phyloP scores from a whole-genome alignment of 306 rosid species.

The Chamaecrista fasciculata region DNA sequence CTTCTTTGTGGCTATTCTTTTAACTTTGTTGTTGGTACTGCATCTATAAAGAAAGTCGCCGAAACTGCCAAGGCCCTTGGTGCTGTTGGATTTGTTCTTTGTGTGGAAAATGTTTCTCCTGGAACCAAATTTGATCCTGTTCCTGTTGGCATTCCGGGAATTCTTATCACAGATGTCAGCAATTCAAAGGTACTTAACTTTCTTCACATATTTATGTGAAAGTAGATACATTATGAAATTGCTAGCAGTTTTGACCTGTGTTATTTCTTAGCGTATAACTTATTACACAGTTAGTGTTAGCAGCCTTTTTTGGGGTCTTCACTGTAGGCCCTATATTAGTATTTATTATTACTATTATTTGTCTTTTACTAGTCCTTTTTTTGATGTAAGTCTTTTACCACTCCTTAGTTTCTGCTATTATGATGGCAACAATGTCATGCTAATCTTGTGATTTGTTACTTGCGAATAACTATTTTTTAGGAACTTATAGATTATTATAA shows the following conservation, averaged over 20 bases:
- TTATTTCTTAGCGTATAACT: not conserved
- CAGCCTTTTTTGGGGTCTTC: not conserved
- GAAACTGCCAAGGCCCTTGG: constrained; percentile 95
- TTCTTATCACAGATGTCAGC: constrained; percentile 74
- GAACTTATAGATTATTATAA: constrained; percentile 90
- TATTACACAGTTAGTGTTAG: not conserved
- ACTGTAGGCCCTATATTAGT: no score
- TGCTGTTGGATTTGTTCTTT: constrained; percentile 95
- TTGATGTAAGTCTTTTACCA: not conserved
- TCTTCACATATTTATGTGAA: not conserved
- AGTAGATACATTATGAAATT: constrained; percentile 1
- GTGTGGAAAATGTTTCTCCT: constrained; percentile 86
- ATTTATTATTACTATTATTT: no score
- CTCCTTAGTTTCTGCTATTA: constrained; percentile 5
- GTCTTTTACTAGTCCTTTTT: no score
- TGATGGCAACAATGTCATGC: constrained; percentile 11
- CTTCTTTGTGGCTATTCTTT: constrained; percentile 98
- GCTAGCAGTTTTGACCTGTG: not conserved
- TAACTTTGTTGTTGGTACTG: constrained; percentile 81
- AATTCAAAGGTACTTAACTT: constrained; percentile 70
- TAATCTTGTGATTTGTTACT: constrained; percentile 28
- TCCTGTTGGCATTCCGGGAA: constrained; percentile 88
- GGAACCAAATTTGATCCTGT: constrained; percentile 95
- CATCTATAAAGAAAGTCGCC: constrained; percentile 83
- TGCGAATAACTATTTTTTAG: constrained; percentile 44